A percentile compares a stretch with the other conserved stretches of the same genome.
Evolutionary conservation across 208 protist species (phyloP).

Genomic region (Crithidia expoeki): DNA sequence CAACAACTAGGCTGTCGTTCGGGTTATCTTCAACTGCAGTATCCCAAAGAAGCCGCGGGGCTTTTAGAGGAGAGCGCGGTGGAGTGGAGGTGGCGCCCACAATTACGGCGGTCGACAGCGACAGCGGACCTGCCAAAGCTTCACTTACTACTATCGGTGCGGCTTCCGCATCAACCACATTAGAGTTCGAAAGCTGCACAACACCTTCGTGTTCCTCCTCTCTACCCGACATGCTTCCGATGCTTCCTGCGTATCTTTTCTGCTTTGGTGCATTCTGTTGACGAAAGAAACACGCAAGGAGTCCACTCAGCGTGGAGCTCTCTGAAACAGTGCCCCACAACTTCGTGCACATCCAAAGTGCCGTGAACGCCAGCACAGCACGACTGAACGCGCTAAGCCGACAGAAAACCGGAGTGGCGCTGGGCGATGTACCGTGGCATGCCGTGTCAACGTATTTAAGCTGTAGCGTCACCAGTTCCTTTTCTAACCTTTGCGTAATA

Average conservation of each 20-base stretch:
- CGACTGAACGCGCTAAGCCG: background rate
- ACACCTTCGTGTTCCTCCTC: too few relatives aligned
- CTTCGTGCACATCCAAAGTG: conserved; percentile 30
- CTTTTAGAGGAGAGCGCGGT: background rate
- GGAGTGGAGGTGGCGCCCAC: background rate
- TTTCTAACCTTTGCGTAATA: background rate
- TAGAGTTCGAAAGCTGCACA: too few relatives aligned
- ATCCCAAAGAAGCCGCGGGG: background rate
- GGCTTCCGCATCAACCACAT: too few relatives aligned
- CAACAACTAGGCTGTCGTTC: too few relatives aligned
- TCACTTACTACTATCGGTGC: too few relatives aligned
- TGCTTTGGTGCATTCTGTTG: background rate
- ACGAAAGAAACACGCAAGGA: background rate
- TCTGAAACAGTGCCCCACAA: conserved; percentile 16
- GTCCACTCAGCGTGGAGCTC: conserved; percentile 6
- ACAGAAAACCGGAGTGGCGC: background rate
- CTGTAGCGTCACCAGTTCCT: background rate
- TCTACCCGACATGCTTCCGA: too few relatives aligned
- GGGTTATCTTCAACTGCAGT: background rate
- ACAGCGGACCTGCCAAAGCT: background rate
- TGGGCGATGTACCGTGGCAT: background rate
- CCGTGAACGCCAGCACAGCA: conserved; percentile 16
- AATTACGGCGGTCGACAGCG: background rate
- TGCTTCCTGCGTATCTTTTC: background rate
- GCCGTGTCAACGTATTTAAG: background rate